A percentile compares a stretch with the other conserved stretches of the same genome.
phyloP scores from a whole-genome alignment of 805 yeast genomes.

The Hagleromyces aurorensis region DNA sequence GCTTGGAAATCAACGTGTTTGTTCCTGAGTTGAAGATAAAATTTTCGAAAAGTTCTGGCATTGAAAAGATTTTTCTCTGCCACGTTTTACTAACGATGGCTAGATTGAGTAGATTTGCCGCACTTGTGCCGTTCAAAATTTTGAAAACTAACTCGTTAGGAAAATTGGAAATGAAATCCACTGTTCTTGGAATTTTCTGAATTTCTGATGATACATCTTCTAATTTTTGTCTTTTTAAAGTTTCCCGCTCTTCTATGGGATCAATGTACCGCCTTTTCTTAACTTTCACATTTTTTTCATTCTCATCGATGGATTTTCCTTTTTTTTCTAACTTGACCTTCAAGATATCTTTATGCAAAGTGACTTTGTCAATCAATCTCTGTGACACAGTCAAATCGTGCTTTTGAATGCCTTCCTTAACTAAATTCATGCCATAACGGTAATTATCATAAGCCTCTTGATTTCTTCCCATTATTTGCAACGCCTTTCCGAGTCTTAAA shows the following conservation, averaged over 20 bases:
- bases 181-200: too few species aligned
- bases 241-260: constrained; percentile 16
- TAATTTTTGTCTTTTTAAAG: too few species aligned
- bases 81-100: constrained; percentile 19
- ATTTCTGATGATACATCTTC: too few species aligned
- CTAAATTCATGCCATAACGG: constrained; percentile 12
- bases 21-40: constrained; percentile 14
- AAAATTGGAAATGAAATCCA: constrained; percentile 15
- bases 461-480: constrained; percentile 16
- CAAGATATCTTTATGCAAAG: constrained; percentile 12
- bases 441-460: constrained; percentile 19
- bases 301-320: neutral
- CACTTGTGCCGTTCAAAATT: constrained; percentile 14
- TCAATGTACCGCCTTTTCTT: constrained; percentile 14
- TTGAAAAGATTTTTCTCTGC: constrained; percentile 12
- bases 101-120: constrained; percentile 16
- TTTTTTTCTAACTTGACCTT: constrained; percentile 5
- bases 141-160: constrained; percentile 24
- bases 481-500: constrained; percentile 21
- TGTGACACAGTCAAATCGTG: constrained; percentile 10
- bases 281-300: neutral
- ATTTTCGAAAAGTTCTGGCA: constrained; percentile 16
- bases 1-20: constrained; percentile 8
- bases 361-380: constrained; percentile 9
- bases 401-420: constrained; percentile 8